Evolutionary conservation across 2,329 filamentous ascomycete genomes (phyloP).

Genomic region (Cladosporium sp.): DNA sequence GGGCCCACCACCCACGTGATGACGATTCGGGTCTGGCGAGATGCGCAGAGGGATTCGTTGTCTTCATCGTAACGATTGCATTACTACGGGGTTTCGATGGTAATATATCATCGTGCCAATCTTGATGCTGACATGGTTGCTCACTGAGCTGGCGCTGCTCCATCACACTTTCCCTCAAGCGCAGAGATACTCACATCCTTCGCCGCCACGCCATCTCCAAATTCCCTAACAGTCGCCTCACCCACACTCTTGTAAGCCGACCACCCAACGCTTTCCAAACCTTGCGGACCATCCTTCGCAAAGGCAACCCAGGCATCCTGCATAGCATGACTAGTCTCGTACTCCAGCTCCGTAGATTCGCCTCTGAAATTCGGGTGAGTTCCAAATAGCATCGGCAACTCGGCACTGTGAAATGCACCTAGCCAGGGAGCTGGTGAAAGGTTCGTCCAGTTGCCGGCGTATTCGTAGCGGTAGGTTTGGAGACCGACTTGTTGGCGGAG

Average conservation of each 20-base stretch:
- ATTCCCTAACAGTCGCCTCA: conserved; percentile 20
- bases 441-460: conserved; percentile 29
- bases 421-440: conserved; percentile 16
- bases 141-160: conserved; percentile 7
- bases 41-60: too few relatives aligned
- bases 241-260: conserved; percentile 19
- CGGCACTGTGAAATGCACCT: conserved; percentile 32
- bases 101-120: too few relatives aligned
- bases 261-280: conserved; percentile 23
- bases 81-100: too few relatives aligned
- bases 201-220: conserved; percentile 25
- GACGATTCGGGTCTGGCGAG: too few relatives aligned
- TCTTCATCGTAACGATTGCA: too few relatives aligned
- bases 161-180: conserved; percentile 24
- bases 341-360: conserved; percentile 18
- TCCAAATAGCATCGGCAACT: conserved; percentile 26
- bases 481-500: conserved; percentile 10
- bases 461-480: conserved; percentile 28
- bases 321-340: conserved; percentile 21
- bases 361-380: conserved; percentile 19
- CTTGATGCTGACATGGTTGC: too few relatives aligned
- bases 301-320: conserved; percentile 22
- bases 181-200: conserved; percentile 23
- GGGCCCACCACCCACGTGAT: too few relatives aligned
- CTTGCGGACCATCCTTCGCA: conserved; percentile 19